These are phyloP conservation scores for Fusarium protoensiforme DNA, from an alignment of 2,329 filamentous ascomycete genomes.

Conservation along the genomic window DNA sequence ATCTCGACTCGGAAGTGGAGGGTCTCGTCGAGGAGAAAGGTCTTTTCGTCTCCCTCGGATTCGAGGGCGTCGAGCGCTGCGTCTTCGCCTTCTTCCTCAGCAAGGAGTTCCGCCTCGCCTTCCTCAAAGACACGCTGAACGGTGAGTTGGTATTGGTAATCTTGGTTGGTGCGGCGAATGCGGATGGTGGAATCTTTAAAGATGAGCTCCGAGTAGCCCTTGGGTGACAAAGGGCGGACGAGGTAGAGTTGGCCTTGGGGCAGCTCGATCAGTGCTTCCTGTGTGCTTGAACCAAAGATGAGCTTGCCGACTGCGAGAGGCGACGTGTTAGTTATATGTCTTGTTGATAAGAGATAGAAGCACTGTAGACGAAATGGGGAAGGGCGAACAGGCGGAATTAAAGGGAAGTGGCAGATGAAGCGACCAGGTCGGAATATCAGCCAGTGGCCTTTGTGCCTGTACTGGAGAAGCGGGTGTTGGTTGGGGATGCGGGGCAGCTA, in stretches of 20 bases:
- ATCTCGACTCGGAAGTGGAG: constrained; percentile 88
- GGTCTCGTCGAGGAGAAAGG: constrained; percentile 92
- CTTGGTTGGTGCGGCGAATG: constrained; percentile 91
- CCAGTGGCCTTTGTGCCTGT: constrained; percentile 9
- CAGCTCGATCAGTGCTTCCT: constrained; percentile 94
- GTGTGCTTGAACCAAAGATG: constrained; percentile 86
- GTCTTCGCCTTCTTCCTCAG: constrained; percentile 89
- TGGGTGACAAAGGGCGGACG: constrained; percentile 92
- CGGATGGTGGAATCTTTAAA: constrained; percentile 96
- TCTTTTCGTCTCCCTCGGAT: constrained; percentile 94
- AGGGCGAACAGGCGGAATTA: not conserved
- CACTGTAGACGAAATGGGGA: not conserved
- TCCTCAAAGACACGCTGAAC: constrained; percentile 97
- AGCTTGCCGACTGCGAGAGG: constrained; percentile 80
- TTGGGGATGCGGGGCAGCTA: constrained; percentile 37
- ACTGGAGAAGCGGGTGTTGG: constrained; percentile 15
- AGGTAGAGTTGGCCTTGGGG: constrained; percentile 97
- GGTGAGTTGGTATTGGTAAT: constrained; percentile 97
- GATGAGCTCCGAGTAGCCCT: constrained; percentile 98
- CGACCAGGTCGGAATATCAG: not conserved
- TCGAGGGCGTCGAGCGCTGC: constrained; percentile 78
- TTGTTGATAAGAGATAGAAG: not conserved
- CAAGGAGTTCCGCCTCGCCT: constrained; percentile 91
- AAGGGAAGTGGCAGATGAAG: constrained; percentile 8
- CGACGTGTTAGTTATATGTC: constrained; percentile 21